Evolutionary conservation across 257 asterid species (phyloP), one percentile per base, ranked within the genome.

Genomic region (Forsythia suspensa): DNA sequence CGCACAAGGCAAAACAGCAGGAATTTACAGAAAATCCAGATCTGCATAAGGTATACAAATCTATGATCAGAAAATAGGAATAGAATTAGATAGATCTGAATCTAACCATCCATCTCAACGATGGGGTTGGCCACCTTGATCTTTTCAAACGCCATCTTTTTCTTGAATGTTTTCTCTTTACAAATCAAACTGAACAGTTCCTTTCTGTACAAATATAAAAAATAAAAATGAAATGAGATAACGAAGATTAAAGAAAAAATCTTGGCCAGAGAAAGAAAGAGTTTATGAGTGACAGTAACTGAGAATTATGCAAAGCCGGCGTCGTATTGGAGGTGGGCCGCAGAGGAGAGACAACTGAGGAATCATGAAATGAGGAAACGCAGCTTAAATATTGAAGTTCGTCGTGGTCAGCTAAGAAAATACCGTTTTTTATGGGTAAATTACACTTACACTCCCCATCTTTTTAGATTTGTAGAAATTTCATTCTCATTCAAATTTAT

Each of bases 101-200:
- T 86, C 98, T 91, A 52, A 93, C 99, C 99, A 77, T 95, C 99
- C 98, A 95, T 95, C 89, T 95, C 99, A 20, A 95, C 99, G 88
- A 95, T 91, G 92, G 98, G 98, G 81, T 90, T 95, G 86, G 88
- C 90, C 82, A 95, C 98, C 90, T 92, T 91, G 92, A 93, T 95
- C 98, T 93, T 95, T 16, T 92, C 89, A 82, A 86, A 83, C 12
- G 89, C 96, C 99, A 95, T 95, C 8, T 38, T 41, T 40, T 6
- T 10, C 34, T 29, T 29, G 34, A 29, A 29, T 29, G 0, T 38
- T 24, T 8, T 51, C 48, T 52, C 76, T 44, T 72, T 41, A 48
- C n/a, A 71, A 20, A 38, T 20, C 40, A 68, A 76, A 61, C 9
- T 2, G 76, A 44, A 73, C 59, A 51, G 77, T 18, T 42, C 55